Conservation (phyloP, 495 filamentous ascomycete species). For the Pyrenula aspistea region DNA sequence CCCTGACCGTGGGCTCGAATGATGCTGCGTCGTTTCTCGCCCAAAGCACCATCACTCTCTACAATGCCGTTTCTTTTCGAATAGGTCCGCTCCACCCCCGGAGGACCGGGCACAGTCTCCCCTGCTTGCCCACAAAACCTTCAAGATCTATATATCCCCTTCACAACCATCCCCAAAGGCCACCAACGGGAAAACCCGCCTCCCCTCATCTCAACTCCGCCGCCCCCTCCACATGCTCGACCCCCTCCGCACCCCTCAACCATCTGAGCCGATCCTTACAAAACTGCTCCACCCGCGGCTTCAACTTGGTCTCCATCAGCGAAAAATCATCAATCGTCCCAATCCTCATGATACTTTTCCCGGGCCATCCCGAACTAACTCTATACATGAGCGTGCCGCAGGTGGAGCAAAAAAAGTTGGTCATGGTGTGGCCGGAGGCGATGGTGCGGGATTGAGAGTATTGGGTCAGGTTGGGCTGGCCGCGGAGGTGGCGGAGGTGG, state of each 20-base stretch:
- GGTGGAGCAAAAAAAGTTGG: constrained; percentile 39
- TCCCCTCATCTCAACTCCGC: too few species aligned
- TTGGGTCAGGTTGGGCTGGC: constrained; percentile 26
- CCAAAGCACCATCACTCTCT: too few species aligned
- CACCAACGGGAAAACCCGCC: too few species aligned
- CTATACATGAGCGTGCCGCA: constrained; percentile 46
- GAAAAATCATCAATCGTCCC: constrained; percentile 43
- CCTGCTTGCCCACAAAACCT: too few species aligned
- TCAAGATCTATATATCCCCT: too few species aligned
- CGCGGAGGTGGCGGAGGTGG: constrained; percentile 31
- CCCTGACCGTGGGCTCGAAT: too few species aligned
- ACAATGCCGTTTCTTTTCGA: too few species aligned
- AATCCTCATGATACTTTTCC: constrained; percentile 30
- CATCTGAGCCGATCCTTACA: constrained; percentile 29
- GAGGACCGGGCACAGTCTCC: too few species aligned
- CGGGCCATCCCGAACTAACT: constrained; percentile 19
- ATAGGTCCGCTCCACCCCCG: too few species aligned
- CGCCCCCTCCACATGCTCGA: too few species aligned
- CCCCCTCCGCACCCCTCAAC: constrained; percentile 23
- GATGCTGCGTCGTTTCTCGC: too few species aligned
- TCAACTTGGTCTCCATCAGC: constrained; percentile 38
- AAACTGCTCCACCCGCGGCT: constrained; percentile 31
- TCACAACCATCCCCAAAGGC: too few species aligned
- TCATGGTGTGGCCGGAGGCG: constrained; percentile 31
- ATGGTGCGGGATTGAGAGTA: constrained; percentile 28